Base-by-base conservation (phyloP, 345 rosid species). In the Arabidopsis arenosa region DNA sequence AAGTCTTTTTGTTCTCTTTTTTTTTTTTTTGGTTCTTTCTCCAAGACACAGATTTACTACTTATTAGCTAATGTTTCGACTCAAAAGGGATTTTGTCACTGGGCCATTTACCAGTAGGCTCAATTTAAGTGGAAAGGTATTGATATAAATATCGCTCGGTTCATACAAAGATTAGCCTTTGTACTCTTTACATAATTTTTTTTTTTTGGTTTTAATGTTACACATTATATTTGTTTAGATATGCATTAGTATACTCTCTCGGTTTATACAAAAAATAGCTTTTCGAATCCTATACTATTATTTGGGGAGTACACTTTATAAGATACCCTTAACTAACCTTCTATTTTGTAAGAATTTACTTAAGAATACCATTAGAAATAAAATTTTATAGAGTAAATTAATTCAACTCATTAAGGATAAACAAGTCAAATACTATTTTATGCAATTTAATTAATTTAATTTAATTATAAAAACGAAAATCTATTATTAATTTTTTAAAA, bases 1-100 rank as follows among this genome's bases (percentile, higher is more conserved):
- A 53, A 53, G 47, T 62, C 54, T 54, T 70, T 64, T 70, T 69
- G 41, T 53, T 48, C 32, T 30, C 40, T 61, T 30, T 75, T 26
- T 45, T 52, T 15, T 56, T 2, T 32, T 58, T 7, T 36, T 17
- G 9, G 9, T 56, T 75, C 51, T 70, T 28, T 57, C 71, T 53
- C 43, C 18, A 61, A 52, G 48, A 52, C 66, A 47, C 54, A 40
- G 17, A 41, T 56, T 23, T 56, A 56, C 47, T 44, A 64, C 44
- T 15, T 35, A 39, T 40, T 67, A 59, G 55, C 61, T 60, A 10
- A 21, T 40, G 39, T 13, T 54, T 21, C 23, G 15, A 37, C 49
- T 44, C 7, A 7, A 13, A 35, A 59, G 2, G 55, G 48, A 52
- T 53, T 66, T 75, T 33, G 21, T 2, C 7, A 33, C 68, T 41